These are phyloP conservation scores for Leucocoprinus birnbaumii DNA, from an alignment of 768 basidiomycete species.

Conservation along the genomic window DNA sequence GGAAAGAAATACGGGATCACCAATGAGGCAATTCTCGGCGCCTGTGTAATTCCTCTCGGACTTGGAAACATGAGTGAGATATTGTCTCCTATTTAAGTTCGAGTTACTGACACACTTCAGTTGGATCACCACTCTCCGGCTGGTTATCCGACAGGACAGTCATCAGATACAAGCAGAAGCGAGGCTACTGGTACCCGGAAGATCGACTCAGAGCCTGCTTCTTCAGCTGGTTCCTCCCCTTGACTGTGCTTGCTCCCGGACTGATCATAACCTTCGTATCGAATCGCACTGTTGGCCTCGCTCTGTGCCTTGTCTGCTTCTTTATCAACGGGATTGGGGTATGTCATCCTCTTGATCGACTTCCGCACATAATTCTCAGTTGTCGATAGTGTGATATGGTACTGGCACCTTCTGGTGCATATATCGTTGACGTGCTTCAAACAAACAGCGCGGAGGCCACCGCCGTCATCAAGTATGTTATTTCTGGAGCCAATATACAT, in stretches of 20 bases:
- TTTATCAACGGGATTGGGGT: slow-evolving; percentile 69
- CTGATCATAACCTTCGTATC: slow-evolving; percentile 48
- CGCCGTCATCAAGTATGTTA: slow-evolving; percentile 49
- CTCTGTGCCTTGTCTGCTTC: slow-evolving; percentile 48
- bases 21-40: slow-evolving; percentile 56
- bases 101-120: slow-evolving; percentile 26
- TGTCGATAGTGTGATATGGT: slow-evolving; percentile 54
- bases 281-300: slow-evolving; percentile 47
- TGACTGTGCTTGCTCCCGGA: slow-evolving; percentile 48
- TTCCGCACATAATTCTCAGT: slow-evolving; percentile 33
- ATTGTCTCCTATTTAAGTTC: not conserved
- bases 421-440: slow-evolving; percentile 59
- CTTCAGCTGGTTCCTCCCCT: slow-evolving; percentile 48
- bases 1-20: slow-evolving; percentile 52
- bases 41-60: slow-evolving; percentile 56
- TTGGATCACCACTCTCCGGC: slow-evolving; percentile 60
- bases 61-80: slow-evolving; percentile 54
- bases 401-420: slow-evolving; percentile 54
- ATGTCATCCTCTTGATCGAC: slow-evolving; percentile 25
- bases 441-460: slow-evolving; percentile 58
- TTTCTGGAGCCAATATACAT: no score
- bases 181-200: slow-evolving; percentile 64
- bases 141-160: slow-evolving; percentile 55
- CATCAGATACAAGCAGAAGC: slow-evolving; percentile 40
- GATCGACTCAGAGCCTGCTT: slow-evolving; percentile 59